These are phyloP conservation scores for Panicum virgatum DNA, from an alignment of 202 grass and related monocot species.

Conservation along the genomic window DNA sequence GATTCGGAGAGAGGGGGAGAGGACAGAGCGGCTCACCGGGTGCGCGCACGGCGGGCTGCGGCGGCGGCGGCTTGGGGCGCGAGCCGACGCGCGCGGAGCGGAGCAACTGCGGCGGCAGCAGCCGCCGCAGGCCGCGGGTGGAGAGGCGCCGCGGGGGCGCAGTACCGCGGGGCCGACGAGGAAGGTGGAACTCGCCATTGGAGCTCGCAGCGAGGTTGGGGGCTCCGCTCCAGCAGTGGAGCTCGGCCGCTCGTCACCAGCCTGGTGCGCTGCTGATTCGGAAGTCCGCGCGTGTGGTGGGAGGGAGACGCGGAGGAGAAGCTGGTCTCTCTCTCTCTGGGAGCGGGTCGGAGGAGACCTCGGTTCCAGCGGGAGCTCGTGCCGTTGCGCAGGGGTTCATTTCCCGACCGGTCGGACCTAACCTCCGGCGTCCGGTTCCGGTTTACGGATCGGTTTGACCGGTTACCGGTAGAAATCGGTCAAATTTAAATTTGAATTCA, in stretches of 20 bases:
- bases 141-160: neutral
- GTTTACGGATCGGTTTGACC: no score
- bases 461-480: no score
- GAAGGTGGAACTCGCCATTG: constrained; percentile 29
- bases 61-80: neutral
- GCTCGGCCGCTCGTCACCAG: neutral
- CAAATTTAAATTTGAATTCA: no score
- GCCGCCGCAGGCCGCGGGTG: neutral
- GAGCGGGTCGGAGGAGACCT: neutral
- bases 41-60: neutral
- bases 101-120: neutral
- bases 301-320: neutral
- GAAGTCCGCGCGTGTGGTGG: constrained; percentile 28
- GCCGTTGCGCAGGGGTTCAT: no score
- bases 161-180: neutral
- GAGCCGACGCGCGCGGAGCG: neutral
- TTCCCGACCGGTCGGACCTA: no score
- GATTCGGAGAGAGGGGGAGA: no score
- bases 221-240: neutral
- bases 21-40: constrained; percentile 19
- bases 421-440: no score
- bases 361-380: neutral
- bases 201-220: neutral
- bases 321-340: neutral
- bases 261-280: neutral